phyloP scores from a whole-genome alignment of 768 basidiomycete genomes.

The Xerocomellus dryophilus region DNA sequence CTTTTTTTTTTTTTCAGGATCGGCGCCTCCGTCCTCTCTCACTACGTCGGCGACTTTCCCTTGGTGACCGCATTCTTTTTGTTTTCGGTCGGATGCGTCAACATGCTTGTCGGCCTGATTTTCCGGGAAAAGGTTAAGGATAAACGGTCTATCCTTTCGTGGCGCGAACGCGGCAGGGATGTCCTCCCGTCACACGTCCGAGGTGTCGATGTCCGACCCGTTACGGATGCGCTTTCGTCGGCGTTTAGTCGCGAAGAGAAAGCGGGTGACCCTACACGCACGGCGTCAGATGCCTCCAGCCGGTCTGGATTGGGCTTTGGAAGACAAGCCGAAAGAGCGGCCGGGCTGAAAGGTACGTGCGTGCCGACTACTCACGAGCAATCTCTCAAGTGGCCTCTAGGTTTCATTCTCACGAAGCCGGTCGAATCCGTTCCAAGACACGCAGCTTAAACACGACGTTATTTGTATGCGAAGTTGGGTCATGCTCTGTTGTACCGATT shows the following conservation, averaged over 20 bases:
- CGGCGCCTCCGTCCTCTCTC: constrained; percentile 68
- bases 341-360: constrained; percentile 55
- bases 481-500: constrained; percentile 2
- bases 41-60: constrained; percentile 78
- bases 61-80: constrained; percentile 85
- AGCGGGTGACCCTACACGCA: not conserved
- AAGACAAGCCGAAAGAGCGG: constrained; percentile 74
- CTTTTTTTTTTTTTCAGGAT: constrained; percentile 37
- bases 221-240: constrained; percentile 14
- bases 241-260: constrained; percentile 13
- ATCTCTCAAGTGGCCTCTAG: constrained; percentile 28
- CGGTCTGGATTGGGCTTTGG: constrained; percentile 72
- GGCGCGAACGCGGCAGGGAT: constrained; percentile 58
- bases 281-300: constrained; percentile 19
- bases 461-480: not conserved
- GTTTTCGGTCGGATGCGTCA: constrained; percentile 78
- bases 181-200: constrained; percentile 46
- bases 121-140: constrained; percentile 67
- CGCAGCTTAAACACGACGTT: constrained; percentile 3
- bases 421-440: constrained; percentile 56
- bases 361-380: not conserved
- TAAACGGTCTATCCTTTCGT: constrained; percentile 64
- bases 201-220: constrained; percentile 25
- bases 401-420: constrained; percentile 57
- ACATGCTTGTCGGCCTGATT: constrained; percentile 78